Evolutionary conservation across 352 stramenopile genomes (phyloP).

Genomic region (Peronospora tabacina): DNA sequence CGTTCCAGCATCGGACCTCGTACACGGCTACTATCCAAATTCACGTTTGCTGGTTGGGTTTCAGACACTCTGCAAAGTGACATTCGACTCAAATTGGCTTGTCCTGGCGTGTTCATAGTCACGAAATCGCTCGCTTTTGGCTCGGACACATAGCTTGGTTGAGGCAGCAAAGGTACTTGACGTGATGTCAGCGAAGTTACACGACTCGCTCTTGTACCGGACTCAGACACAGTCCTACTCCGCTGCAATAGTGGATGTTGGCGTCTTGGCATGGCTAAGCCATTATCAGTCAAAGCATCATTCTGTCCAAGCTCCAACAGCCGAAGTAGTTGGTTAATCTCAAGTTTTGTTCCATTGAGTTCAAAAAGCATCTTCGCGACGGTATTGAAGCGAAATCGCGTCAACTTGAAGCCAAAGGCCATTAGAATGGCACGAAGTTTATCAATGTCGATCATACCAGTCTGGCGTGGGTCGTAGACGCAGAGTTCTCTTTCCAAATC

Average conservation of each 20-base stretch:
- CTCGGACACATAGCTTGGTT: conserved; percentile 18
- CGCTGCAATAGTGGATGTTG: conserved; percentile 24
- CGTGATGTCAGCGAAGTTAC: neutral
- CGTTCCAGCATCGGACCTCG: conserved; percentile 13
- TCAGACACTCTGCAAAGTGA: conserved; percentile 10
- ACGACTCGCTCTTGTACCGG: conserved; percentile 1
- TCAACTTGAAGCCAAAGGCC: conserved; percentile 39
- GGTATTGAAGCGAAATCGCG: conserved; percentile 54
- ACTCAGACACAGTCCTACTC: conserved; percentile 8
- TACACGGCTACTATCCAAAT: conserved; percentile 1
- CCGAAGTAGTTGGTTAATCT: conserved; percentile 41
- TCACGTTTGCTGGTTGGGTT: neutral
- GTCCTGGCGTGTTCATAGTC: conserved; percentile 5
- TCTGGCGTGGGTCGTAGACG: conserved; percentile 23
- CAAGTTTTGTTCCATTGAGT: conserved; percentile 31
- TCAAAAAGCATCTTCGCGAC: conserved; percentile 48
- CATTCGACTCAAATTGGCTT: neutral
- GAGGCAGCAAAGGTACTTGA: conserved; percentile 20
- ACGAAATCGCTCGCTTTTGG: conserved; percentile 24
- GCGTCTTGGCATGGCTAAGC: neutral
- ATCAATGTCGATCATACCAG: conserved; percentile 38
- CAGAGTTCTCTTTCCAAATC: conserved; percentile 33
- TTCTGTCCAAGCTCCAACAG: conserved; percentile 30
- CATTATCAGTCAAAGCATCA: conserved; percentile 3
- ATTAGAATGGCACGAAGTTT: conserved; percentile 33